A percentile compares a stretch with the other conserved stretches of the same genome.
Evolutionary conservation across 2,329 filamentous ascomycete species (phyloP).

Genomic region (Aspergillus sp.): DNA sequence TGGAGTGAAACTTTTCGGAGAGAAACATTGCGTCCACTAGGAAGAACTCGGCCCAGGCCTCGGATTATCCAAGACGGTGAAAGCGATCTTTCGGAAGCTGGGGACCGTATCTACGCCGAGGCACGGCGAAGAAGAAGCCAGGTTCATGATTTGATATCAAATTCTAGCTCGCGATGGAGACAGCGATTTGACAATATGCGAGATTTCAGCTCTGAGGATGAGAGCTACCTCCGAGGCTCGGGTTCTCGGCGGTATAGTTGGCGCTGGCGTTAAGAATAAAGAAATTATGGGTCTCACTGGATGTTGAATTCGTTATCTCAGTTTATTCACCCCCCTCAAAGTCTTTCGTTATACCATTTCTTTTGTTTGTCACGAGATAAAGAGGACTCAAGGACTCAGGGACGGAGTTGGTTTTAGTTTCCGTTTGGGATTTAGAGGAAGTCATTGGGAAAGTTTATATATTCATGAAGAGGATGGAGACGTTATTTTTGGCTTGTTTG

Average conservation of each 20-base stretch:
- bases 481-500: neutral
- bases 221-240: neutral
- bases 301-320: neutral
- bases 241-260: conserved; percentile 6
- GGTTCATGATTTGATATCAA: conserved; percentile 14
- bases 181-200: conserved; percentile 14
- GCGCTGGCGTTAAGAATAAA: conserved; percentile 5
- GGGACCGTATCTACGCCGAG: conserved; percentile 24
- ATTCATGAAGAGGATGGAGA: neutral
- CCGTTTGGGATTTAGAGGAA: neutral
- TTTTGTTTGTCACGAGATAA: neutral
- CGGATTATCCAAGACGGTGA: conserved; percentile 33
- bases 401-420: neutral
- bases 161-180: conserved; percentile 10
- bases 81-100: conserved; percentile 26
- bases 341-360: neutral
- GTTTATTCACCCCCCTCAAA: neutral
- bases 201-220: conserved; percentile 7
- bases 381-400: neutral
- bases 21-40: neutral
- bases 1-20: neutral
- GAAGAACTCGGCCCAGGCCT: conserved; percentile 19
- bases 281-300: neutral
- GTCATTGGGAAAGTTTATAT: neutral
- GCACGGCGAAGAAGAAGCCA: conserved; percentile 19